A percentile compares a stretch with the other conserved stretches of the same genome.
Conservation (phyloP, 1,284 basidiomycete genomes). For the Termitomyces sp. region DNA sequence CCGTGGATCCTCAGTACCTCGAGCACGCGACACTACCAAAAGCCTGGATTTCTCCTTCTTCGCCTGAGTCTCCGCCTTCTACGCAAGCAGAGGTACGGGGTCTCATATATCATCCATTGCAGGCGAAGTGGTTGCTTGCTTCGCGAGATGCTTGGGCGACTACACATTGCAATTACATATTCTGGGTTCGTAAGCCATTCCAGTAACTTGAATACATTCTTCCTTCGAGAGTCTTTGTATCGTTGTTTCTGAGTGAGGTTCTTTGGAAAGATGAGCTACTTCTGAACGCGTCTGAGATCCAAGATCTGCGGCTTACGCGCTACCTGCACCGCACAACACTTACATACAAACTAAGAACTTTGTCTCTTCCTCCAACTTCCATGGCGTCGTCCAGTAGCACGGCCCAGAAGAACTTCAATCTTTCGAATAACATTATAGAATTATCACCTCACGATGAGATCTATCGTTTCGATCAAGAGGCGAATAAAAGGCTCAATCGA, state of each 20-base stretch:
- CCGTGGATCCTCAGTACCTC: conserved; percentile 10
- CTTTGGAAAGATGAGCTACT: background rate
- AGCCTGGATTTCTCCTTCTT: conserved; percentile 34
- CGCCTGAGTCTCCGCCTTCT: conserved; percentile 43
- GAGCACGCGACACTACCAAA: conserved; percentile 16
- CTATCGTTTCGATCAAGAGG: conserved; percentile 73
- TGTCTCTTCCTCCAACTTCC: background rate
- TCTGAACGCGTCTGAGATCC: background rate
- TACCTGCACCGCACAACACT: background rate
- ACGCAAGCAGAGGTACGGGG: conserved; percentile 79
- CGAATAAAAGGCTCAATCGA: conserved; percentile 66
- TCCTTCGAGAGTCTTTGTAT: background rate
- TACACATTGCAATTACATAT: conserved; percentile 75
- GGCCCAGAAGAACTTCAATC: conserved; percentile 79
- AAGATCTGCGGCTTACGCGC: background rate
- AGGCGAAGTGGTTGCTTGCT: conserved; percentile 67
- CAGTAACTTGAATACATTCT: conserved; percentile 1
- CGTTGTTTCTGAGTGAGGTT: background rate
- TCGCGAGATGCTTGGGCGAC: conserved; percentile 57
- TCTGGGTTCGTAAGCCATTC: conserved; percentile 70
- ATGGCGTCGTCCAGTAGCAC: conserved; percentile 34
- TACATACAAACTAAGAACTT: background rate
- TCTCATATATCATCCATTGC: conserved; percentile 78
- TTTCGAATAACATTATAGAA: conserved; percentile 75
- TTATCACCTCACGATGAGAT: conserved; percentile 75